Base-by-base conservation (phyloP, 2,329 filamentous ascomycete species). In the Aspergillus clavatus region DNA sequence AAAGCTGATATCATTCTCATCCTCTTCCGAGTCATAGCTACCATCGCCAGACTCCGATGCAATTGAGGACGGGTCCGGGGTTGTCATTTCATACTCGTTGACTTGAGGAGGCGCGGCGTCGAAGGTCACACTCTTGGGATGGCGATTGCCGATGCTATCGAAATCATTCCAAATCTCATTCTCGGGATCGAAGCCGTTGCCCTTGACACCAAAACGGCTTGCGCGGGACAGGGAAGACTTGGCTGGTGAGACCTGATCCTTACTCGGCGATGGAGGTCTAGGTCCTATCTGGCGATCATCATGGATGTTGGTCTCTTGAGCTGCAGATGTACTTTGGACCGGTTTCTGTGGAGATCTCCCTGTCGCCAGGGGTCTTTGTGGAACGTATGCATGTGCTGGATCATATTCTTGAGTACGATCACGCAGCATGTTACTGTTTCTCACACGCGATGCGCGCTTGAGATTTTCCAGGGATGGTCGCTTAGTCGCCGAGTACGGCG, bases 51-150 rank as follows among this genome's bases (percentile, higher is more conserved):
- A 97, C 56, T 86, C 89, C 39, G 87, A 91, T 21, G 87, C 88
- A 19, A 94, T 77, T 0, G 90, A 95, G 1, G 91, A 96, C n/a
- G 94, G 81, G 62, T 96, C 93, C 8, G 93, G 93, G 2, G 93
- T 98, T 26, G 89, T 87, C 86, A 96, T 90, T 70, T 97, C 93
- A 66, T 97, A 98, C 70, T 98, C 93, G 63, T 97, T 95, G 60
- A 98, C 80, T 63, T 95, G 87, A 19, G 93, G 93, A 18, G 91
- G 91, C 2, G 88, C 89, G 28, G 85, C 86, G 69, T 97, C 89
- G 64, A 98, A 98, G 0, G 91, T 98, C 47, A 98, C 93, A 60
- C 90, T 96, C 76, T 98, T 98, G 38, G 89, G 84, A 69, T 95
- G 87, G 43, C 89, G 86, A 63, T 89, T 86, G 33, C 14, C 78